phyloP scores from a whole-genome alignment of 495 filamentous ascomycete species.

The Podospora conica region DNA sequence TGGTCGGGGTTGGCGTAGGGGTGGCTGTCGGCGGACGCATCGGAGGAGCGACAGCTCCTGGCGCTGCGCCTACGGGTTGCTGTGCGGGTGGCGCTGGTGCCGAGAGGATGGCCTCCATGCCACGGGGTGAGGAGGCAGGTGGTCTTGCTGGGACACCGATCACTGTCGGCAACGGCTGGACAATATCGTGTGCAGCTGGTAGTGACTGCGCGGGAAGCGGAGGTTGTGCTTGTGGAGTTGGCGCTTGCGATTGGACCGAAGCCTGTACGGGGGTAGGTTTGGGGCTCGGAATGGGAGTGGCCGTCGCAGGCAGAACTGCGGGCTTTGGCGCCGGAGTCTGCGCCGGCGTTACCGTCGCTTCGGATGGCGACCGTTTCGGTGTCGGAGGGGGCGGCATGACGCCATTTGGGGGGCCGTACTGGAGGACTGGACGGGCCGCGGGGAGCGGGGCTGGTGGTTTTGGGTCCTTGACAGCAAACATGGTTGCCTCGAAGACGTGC shows the following conservation, averaged over 20 bases:
- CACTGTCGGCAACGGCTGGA: conserved; percentile 29
- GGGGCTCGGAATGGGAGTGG: conserved; percentile 17
- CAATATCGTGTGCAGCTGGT: conserved; percentile 22
- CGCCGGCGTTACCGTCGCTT: conserved; percentile 12
- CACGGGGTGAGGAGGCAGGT: conserved; percentile 22
- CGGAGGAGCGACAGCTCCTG: conserved; percentile 18
- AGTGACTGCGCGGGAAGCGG: conserved; percentile 17
- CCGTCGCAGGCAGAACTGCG: conserved; percentile 11
- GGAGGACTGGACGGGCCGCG: conserved; percentile 53
- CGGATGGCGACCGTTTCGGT: conserved; percentile 30
- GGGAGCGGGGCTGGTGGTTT: conserved; percentile 36
- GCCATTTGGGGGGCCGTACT: conserved; percentile 61
- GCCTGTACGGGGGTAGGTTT: conserved; percentile 10
- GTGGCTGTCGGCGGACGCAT: conserved; percentile 5
- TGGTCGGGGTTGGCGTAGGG: conserved; percentile 1
- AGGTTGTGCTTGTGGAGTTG: conserved; percentile 15
- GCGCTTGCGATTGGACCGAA: conserved; percentile 6
- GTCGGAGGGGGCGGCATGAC: conserved; percentile 51
- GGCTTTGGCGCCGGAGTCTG: conserved; percentile 9
- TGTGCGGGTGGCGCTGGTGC: neutral
- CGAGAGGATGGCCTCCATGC: conserved; percentile 20
- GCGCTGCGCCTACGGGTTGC: neutral
- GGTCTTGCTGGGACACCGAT: conserved; percentile 25
- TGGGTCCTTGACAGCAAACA: conserved; percentile 78
- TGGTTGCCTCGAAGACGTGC: conserved; percentile 79